phyloP scores from a whole-genome alignment of 169 alveolate genomes.

The Eimeria praecox region DNA sequence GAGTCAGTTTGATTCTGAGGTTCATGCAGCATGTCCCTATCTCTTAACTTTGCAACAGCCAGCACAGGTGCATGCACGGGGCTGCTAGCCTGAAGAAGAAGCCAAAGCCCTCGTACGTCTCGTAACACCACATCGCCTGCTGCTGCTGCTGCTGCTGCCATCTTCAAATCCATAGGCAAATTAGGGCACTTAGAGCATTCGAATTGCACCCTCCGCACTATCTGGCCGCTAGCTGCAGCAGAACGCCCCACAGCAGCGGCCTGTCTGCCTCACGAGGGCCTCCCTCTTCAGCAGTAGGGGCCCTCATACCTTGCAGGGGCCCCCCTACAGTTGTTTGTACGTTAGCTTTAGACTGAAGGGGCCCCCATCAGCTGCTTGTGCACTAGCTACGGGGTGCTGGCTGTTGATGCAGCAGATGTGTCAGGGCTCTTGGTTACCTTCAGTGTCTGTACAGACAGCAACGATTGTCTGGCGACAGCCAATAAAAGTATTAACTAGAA shows the following conservation, averaged over 20 bases:
- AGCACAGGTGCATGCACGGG: slow-evolving; percentile 42
- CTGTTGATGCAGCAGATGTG: neutral
- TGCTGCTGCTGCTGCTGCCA: slow-evolving; percentile 56
- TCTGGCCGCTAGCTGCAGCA: slow-evolving; percentile 46
- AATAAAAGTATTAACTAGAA: neutral
- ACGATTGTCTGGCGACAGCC: slow-evolving; percentile 58
- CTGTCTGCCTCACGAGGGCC: neutral
- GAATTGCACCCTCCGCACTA: slow-evolving; percentile 8
- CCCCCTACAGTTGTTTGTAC: neutral
- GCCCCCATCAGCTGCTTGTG: too few species aligned
- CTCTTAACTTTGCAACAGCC: slow-evolving; percentile 22
- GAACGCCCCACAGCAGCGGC: neutral
- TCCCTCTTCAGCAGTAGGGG: neutral
- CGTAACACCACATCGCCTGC: slow-evolving; percentile 34
- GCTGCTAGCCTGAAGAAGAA: slow-evolving; percentile 44
- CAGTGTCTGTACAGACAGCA: slow-evolving; percentile 12
- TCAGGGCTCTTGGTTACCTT: neutral
- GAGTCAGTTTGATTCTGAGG: neutral
- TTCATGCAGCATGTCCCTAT: neutral
- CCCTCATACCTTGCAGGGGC: neutral
- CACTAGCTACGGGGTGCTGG: neutral
- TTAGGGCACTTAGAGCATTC: neutral
- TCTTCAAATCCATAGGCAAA: neutral
- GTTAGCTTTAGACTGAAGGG: neutral
- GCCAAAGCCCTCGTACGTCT: slow-evolving; percentile 25